A percentile compares a stretch with the other conserved stretches of the same genome.
These are phyloP conservation scores for Mortierella sp. DNA, from an alignment of 371 early-diverging fungal species.

Conservation along the genomic window DNA sequence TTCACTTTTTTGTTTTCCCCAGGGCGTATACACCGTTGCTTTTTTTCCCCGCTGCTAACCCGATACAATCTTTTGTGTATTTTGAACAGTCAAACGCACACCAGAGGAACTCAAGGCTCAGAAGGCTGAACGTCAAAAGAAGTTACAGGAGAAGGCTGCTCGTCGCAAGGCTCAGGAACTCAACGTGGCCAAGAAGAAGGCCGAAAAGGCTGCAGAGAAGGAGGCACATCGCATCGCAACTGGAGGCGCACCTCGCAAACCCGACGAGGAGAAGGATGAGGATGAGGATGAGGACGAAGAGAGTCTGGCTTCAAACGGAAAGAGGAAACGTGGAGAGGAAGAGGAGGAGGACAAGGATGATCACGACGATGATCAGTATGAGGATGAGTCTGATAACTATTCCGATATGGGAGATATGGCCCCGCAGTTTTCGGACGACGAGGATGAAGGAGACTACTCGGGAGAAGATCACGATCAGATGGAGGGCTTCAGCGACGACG, in stretches of 20 bases:
- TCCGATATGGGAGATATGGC: constrained; percentile 51
- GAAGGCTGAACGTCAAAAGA: constrained; percentile 65
- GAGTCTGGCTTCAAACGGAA: constrained; percentile 56
- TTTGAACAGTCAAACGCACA: constrained; percentile 73
- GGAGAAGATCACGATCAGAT: constrained; percentile 52
- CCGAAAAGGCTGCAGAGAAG: constrained; percentile 61
- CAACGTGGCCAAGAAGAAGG: constrained; percentile 85
- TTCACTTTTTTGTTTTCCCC: too few species aligned
- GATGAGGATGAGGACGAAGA: constrained; percentile 60
- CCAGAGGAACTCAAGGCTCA: constrained; percentile 74
- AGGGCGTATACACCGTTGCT: not conserved
- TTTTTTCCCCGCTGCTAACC: not conserved
- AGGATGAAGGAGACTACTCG: constrained; percentile 37
- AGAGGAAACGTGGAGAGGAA: constrained; percentile 42
- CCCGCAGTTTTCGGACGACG: constrained; percentile 43
- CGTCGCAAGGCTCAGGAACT: constrained; percentile 83
- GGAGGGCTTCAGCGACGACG: constrained; percentile 51
- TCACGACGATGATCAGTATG: constrained; percentile 14
- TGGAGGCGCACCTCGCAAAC: constrained; percentile 56
- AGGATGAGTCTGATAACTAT: constrained; percentile 40
- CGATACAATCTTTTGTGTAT: not conserved
- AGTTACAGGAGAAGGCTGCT: constrained; percentile 69
- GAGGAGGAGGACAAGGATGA: constrained; percentile 23
- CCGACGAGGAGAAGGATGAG: constrained; percentile 58
- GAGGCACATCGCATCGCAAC: constrained; percentile 44